Evolutionary conservation across 495 filamentous ascomycete species (phyloP).

Genomic region (Aspergillus carlsbadensis): DNA sequence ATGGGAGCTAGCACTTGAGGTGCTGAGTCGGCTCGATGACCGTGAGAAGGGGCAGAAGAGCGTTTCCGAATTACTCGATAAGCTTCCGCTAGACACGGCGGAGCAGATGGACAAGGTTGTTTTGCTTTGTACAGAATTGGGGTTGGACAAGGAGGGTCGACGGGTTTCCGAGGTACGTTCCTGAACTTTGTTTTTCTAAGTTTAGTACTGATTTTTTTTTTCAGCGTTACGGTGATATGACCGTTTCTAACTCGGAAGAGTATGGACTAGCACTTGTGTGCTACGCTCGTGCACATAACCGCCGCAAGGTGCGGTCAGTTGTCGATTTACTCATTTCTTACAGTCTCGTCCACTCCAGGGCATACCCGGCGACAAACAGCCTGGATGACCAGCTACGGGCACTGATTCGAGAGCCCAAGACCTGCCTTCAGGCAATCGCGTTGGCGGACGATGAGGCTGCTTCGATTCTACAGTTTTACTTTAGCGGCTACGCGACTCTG

Average conservation of each 20-base stretch:
- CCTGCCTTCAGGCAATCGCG: conserved; percentile 63
- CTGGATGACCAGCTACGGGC: conserved; percentile 66
- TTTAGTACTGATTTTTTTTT: neutral
- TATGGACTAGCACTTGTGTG: conserved; percentile 84
- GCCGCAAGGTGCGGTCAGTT: conserved; percentile 74
- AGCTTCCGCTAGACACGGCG: conserved; percentile 61
- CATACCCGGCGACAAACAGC: conserved; percentile 65
- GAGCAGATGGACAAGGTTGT: conserved; percentile 74
- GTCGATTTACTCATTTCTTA: conserved; percentile 83
- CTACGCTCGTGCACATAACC: conserved; percentile 75
- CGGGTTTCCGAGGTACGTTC: conserved; percentile 71
- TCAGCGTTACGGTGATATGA: conserved; percentile 74
- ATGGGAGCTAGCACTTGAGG: conserved; percentile 82
- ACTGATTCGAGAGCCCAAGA: conserved; percentile 65
- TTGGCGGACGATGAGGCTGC: conserved; percentile 73
- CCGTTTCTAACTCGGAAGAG: conserved; percentile 62
- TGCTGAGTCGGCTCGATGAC: conserved; percentile 73
- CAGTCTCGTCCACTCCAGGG: conserved; percentile 77
- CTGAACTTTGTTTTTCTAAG: conserved; percentile 13
- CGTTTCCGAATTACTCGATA: conserved; percentile 62
- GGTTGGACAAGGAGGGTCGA: conserved; percentile 67
- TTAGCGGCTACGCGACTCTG: conserved; percentile 88
- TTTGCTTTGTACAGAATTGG: conserved; percentile 64
- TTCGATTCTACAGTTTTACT: conserved; percentile 71
- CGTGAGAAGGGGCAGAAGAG: conserved; percentile 59